phyloP scores from a whole-genome alignment of 1,284 basidiomycete species.

The Sporisorium exsertum region DNA sequence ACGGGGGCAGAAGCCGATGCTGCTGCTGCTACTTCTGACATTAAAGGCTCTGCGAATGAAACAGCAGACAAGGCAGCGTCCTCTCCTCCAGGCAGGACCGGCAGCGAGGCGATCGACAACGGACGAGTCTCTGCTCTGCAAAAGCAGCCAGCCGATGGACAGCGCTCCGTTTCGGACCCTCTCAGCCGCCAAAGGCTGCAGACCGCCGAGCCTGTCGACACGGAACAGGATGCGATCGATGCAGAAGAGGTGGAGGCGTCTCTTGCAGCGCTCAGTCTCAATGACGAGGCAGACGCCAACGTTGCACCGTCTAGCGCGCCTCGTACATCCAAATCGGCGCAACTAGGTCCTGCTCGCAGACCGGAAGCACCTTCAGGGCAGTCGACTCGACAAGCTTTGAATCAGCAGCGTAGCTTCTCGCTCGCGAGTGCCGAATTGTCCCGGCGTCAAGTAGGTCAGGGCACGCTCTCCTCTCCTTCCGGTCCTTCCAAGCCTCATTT shows the following conservation, averaged over 20 bases:
- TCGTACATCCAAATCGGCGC: slow-evolving; percentile 31
- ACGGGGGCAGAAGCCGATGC: neutral
- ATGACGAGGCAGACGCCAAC: slow-evolving; percentile 13
- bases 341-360: slow-evolving; percentile 36
- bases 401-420: slow-evolving; percentile 41
- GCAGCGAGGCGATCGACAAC: slow-evolving; percentile 35
- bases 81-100: slow-evolving; percentile 20
- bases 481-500: slow-evolving; percentile 32
- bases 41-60: neutral
- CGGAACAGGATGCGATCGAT: slow-evolving; percentile 36
- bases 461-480: slow-evolving; percentile 19
- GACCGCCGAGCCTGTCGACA: slow-evolving; percentile 24
- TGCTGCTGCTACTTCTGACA: neutral
- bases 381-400: slow-evolving; percentile 21
- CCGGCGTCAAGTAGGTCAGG: slow-evolving; percentile 10
- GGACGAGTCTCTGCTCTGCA: slow-evolving; percentile 35
- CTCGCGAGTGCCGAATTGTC: slow-evolving; percentile 41
- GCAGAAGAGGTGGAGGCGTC: slow-evolving; percentile 44
- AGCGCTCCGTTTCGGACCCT: slow-evolving; percentile 51
- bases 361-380: slow-evolving; percentile 20
- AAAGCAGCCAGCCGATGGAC: slow-evolving; percentile 35
- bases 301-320: neutral
- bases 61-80: neutral
- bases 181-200: slow-evolving; percentile 40
- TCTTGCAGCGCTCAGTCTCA: slow-evolving; percentile 37